phyloP scores from a whole-genome alignment of 1,284 basidiomycete genomes.

The Moesziomyces sp. region DNA sequence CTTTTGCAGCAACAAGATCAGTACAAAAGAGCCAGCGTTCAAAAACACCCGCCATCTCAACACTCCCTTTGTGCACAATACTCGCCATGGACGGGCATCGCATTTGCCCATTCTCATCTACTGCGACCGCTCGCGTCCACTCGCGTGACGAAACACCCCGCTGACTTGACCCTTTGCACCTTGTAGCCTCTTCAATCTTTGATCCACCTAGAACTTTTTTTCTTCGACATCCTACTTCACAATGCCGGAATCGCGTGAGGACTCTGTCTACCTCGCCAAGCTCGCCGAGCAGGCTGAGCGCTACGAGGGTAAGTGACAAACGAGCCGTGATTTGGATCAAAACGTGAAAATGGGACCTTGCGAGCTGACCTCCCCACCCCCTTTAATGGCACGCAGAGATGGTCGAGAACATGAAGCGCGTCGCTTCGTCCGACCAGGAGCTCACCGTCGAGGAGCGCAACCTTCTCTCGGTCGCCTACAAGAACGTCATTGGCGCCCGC shows the following conservation, averaged over 20 bases:
- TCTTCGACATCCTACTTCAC: constrained; percentile 28
- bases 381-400: constrained; percentile 52
- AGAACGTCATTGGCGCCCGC: constrained; percentile 99
- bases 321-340: too few relatives aligned
- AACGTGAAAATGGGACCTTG: too few relatives aligned
- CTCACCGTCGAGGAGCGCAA: constrained; percentile 99
- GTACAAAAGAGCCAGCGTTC: too few relatives aligned
- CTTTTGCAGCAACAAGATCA: too few relatives aligned
- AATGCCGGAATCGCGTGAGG: constrained; percentile 66
- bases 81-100: too few relatives aligned
- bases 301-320: constrained; percentile 62
- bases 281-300: constrained; percentile 68
- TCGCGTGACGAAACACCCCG: not conserved
- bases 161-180: constrained; percentile 9
- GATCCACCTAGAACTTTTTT: constrained; percentile 30
- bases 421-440: constrained; percentile 71
- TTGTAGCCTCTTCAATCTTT: constrained; percentile 20
- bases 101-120: too few relatives aligned
- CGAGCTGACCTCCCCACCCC: not conserved
- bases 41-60: too few relatives aligned
- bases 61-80: too few relatives aligned
- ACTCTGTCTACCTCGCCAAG: constrained; percentile 68
- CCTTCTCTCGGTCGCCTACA: constrained; percentile 98
- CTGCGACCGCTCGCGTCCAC: too few relatives aligned
- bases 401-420: constrained; percentile 69